Evolutionary conservation across 116 monocot genomes (phyloP).

Genomic region (Dioscorea cayenensis): DNA sequence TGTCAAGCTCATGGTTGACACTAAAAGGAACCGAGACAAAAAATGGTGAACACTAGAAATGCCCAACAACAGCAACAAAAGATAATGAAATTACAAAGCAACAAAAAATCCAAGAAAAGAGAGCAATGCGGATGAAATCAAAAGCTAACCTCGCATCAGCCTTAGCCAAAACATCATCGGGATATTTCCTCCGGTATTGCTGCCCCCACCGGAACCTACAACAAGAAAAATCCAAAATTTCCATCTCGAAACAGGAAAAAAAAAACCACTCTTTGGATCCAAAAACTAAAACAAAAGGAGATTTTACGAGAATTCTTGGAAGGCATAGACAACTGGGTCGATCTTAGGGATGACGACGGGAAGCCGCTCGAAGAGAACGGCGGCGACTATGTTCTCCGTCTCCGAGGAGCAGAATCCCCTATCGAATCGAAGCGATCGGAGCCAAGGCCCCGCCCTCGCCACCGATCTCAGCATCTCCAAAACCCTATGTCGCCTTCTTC

Average conservation of each 20-base stretch:
- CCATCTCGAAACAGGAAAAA: background rate
- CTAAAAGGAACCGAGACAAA: no score
- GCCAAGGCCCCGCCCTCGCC: background rate
- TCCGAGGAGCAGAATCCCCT: background rate
- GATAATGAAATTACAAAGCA: background rate
- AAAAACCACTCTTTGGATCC: background rate
- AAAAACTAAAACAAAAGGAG: background rate
- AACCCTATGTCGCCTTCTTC: background rate
- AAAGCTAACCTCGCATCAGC: constrained; percentile 42
- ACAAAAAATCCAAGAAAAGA: background rate
- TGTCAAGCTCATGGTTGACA: no score
- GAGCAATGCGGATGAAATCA: background rate
- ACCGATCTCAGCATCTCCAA: background rate
- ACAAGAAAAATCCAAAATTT: background rate
- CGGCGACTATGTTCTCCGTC: constrained; percentile 53
- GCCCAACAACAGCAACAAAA: background rate
- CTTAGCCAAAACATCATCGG: constrained; percentile 57
- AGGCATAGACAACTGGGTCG: constrained; percentile 76
- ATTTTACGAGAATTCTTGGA: constrained; percentile 83
- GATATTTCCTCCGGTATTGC: constrained; percentile 53
- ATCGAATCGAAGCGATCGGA: background rate
- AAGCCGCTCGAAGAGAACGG: constrained; percentile 84
- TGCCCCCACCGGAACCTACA: constrained; percentile 75
- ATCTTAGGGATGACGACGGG: constrained; percentile 87
- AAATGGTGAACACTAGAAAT: no score